These are phyloP conservation scores for Calophaca sinica DNA, from an alignment of 306 rosid species.

Conservation along the genomic window DNA sequence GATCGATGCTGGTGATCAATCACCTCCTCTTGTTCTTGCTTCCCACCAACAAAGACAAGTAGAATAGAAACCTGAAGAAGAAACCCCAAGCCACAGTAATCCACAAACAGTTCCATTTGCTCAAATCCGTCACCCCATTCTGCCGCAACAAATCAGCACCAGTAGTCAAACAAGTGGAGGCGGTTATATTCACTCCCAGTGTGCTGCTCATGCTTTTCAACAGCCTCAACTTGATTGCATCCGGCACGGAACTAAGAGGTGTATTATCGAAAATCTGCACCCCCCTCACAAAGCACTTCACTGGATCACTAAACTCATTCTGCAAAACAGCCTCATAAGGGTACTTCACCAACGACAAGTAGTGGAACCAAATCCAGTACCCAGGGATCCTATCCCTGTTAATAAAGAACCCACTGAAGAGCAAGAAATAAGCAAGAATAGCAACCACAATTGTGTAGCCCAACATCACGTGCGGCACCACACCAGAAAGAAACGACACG, in stretches of 20 bases:
- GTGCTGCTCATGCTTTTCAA: conserved; percentile 71
- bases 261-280: conserved; percentile 85
- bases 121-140: conserved; percentile 73
- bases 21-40: conserved; percentile 95
- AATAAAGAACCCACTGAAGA: conserved; percentile 95
- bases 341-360: conserved; percentile 79
- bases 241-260: conserved; percentile 64
- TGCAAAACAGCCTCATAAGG: conserved; percentile 84
- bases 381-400: conserved; percentile 76
- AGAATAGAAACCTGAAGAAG: conserved; percentile 86
- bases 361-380: conserved; percentile 98
- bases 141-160: conserved; percentile 75
- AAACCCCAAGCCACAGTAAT: conserved; percentile 94
- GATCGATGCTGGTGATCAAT: background rate
- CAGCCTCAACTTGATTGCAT: conserved; percentile 60
- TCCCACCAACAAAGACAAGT: conserved; percentile 70
- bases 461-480: conserved; percentile 93
- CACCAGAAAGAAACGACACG: conserved; percentile 86
- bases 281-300: conserved; percentile 79
- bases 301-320: conserved; percentile 68
- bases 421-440: conserved; percentile 79
- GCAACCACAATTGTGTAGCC: conserved; percentile 94
- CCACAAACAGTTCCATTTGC: conserved; percentile 87
- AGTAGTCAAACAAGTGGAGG: conserved; percentile 80
- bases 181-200: conserved; percentile 64